Evolutionary conservation across 2,329 filamentous ascomycete genomes (phyloP), one percentile per base, ranked within the genome.

Genomic region (Calonectria honghensis): DNA sequence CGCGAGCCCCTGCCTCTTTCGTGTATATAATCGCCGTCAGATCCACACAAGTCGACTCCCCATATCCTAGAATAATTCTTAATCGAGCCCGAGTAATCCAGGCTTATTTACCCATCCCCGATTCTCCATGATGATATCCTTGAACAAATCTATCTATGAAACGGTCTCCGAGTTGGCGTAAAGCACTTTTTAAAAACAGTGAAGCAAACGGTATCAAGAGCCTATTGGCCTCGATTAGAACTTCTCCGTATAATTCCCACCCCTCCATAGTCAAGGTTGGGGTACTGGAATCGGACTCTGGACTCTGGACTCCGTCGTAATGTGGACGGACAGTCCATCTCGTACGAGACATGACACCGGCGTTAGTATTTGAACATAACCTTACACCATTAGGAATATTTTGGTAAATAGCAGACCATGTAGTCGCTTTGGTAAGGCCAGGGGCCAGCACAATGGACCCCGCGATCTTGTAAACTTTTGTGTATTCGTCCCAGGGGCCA

Each of bases 321-420:
- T 51, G 66, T 45, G 35, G 51, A 31, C 51, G 66, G 27, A 68
- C n/a, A 35, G 50, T 57, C 66, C 66, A 68, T n/a, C 18, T 57
- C 24, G 66, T 57, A 27, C 66, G 41, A 1, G 66, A 68, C 3
- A 31, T 18, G 6, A 68, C 66, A 16, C 66, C 66, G 4, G 66
- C 35, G 20, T 59, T 57, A 16, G 52, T 57, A 37, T 24, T 4
- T 24, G 35, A 29, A n/a, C 66, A 29, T 3, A 68, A 13, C 20
- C 37, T 57, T 5, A 68, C 29, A 20, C 66, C 66, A n/a, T 59
- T 29, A 4, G 66, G 20, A 7, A 59, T 59, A 18, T 48, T 41
- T 20, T 68, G 66, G 27, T 57, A 68, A 37, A 57, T 31, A 6
- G 66, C 37, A 6, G 16, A 35, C 66, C 66, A 68, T 1, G 24